Evolutionary conservation across 208 protist species (phyloP), one percentile per base, ranked within the genome.

Genomic region (Acanthamoeba healyi): DNA sequence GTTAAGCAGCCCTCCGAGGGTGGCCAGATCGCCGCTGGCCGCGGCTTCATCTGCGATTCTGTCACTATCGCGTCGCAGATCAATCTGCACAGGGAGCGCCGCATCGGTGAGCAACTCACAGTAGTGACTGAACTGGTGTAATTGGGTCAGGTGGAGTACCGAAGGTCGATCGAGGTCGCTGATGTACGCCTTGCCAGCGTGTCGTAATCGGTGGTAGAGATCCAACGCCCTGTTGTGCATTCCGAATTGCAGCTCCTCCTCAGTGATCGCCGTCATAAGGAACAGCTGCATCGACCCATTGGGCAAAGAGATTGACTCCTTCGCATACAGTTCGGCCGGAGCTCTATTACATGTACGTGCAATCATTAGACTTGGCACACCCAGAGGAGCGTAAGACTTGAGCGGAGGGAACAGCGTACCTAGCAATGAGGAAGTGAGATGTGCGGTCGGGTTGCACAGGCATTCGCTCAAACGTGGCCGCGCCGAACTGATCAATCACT

Each of bases 401-500:
- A 67, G 61, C 61, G 22, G n/a, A n/a, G n/a, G n/a, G n/a, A n/a
- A n/a, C n/a, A n/a, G n/a, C 61, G 29, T 81, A 81, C 70, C 24
- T 81, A 17, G 70, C 70, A 38, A 81, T 81, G 70, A 81, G 70
- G 70, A 81, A 81, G 38, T 81, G 70, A 49, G 70, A 32, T 5
- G 70, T 46, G 34, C 70, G 70, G 46, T 81, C 70, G 10, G 70
- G 70, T 26, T 81, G 70, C 70, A 81, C 70, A 22, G 70, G 70
- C 70, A 81, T 81, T 0, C 70, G 34, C 70, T 81, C 70, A n/a
- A 81, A 81, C 15, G 70, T 81, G 70, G 70, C 70, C 17, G 70
- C 70, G 6, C 70, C 70, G n/a, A 81, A 81, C 70, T 81, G 70
- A 19, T 81, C 70, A 17, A 81, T 81, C 70, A 81, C 70, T n/a